Evolutionary conservation across 306 rosid species (phyloP).

Genomic region (Gynostemma pentaphyllum): DNA sequence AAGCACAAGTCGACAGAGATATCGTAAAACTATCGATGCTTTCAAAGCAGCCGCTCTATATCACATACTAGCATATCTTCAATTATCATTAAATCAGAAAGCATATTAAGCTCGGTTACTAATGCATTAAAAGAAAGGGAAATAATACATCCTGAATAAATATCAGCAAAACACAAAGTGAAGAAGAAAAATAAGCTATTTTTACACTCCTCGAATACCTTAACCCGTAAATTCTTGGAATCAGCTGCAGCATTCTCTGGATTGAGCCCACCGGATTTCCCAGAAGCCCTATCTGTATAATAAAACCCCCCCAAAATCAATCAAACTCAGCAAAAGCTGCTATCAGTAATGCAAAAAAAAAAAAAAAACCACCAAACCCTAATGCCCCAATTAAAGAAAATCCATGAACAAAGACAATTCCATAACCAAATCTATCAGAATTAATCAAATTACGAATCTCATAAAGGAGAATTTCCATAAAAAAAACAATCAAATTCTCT

Average conservation of each 20-base stretch:
- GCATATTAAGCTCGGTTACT: not conserved
- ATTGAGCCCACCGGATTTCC: slow-evolving; percentile 46
- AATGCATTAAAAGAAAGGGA: not conserved
- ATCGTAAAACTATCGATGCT: not conserved
- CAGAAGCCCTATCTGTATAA: slow-evolving; percentile 56
- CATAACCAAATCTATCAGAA: not conserved
- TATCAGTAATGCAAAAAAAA: not conserved
- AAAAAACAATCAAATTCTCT: too few species aligned
- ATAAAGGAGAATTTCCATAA: not conserved
- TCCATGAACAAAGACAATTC: not conserved
- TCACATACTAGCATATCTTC: not conserved
- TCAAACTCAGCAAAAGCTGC: slow-evolving; percentile 14
- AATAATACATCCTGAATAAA: not conserved
- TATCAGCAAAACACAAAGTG: not conserved
- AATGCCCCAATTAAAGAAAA: not conserved
- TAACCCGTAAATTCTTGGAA: slow-evolving; percentile 80
- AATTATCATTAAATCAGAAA: not conserved
- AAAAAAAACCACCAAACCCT: not conserved
- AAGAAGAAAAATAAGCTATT: not conserved
- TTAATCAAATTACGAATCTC: not conserved
- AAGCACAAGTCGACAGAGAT: slow-evolving; percentile 9
- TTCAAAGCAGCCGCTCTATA: not conserved
- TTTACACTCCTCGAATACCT: slow-evolving; percentile 33
- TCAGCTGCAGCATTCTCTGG: slow-evolving; percentile 60
- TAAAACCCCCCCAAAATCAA: slow-evolving; percentile 14